Conservation (phyloP, 2,329 filamentous ascomycete genomes). For the Aspergillus thermomutatus region DNA sequence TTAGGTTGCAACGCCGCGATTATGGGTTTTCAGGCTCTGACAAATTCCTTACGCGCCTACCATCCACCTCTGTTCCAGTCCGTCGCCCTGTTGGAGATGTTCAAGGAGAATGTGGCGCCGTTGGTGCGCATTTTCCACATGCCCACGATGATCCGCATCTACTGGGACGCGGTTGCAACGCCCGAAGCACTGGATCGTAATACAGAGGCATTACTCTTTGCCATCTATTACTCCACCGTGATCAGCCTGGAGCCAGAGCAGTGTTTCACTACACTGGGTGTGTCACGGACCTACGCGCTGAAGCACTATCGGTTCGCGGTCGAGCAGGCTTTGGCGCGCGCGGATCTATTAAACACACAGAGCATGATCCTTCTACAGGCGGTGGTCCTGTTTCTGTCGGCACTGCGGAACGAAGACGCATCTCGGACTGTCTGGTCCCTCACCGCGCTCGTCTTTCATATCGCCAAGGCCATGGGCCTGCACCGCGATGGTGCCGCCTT, state of each 20-base stretch:
- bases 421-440: conserved; percentile 27
- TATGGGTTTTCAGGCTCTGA: conserved; percentile 50
- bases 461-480: conserved; percentile 29
- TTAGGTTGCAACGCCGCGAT: conserved; percentile 38
- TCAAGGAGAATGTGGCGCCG: conserved; percentile 44
- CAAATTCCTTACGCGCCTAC: conserved; percentile 49
- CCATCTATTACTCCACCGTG: conserved; percentile 56
- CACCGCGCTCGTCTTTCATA: conserved; percentile 25
- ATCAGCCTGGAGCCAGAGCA: conserved; percentile 50
- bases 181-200: conserved; percentile 46
- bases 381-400: conserved; percentile 56
- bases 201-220: conserved; percentile 55
- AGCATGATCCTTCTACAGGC: conserved; percentile 57
- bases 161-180: conserved; percentile 46
- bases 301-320: conserved; percentile 55
- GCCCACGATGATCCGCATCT: conserved; percentile 46
- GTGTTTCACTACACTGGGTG: conserved; percentile 44
- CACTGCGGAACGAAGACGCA: conserved; percentile 28
- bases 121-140: conserved; percentile 55
- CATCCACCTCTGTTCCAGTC: conserved; percentile 42
- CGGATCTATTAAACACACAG: conserved; percentile 57
- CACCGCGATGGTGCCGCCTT: conserved; percentile 44
- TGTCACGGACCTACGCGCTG: conserved; percentile 45
- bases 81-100: conserved; percentile 13
- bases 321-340: conserved; percentile 58